A percentile compares a stretch with the other conserved stretches of the same genome.
phyloP scores from a whole-genome alignment of 1,284 basidiomycete species.

The Rhodotorula sp. region DNA sequence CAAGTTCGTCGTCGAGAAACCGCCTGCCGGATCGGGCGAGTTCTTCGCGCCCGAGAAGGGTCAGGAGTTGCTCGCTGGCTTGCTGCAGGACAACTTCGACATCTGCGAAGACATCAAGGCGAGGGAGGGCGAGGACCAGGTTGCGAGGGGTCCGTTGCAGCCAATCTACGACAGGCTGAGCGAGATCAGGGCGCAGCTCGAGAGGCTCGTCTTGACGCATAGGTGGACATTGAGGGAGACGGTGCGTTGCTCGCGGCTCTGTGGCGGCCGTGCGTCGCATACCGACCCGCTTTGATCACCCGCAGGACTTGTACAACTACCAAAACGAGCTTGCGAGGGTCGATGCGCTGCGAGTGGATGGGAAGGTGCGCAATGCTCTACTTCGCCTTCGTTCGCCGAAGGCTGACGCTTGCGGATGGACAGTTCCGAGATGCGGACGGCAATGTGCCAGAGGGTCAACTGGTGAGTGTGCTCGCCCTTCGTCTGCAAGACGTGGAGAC shows the following conservation, averaged over 20 bases:
- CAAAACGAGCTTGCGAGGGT: constrained; percentile 92
- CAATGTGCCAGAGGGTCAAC: constrained; percentile 84
- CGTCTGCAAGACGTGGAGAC: not conserved
- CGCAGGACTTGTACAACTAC: constrained; percentile 58
- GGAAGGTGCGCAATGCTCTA: constrained; percentile 57
- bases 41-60: constrained; percentile 34
- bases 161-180: constrained; percentile 91
- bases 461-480: constrained; percentile 58
- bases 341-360: constrained; percentile 91
- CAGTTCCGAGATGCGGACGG: constrained; percentile 88
- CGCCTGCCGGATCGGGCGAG: not conserved
- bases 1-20: constrained; percentile 27
- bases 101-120: constrained; percentile 95
- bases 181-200: constrained; percentile 80
- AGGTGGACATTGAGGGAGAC: constrained; percentile 97
- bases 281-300: not conserved
- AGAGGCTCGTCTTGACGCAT: constrained; percentile 87
- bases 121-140: constrained; percentile 86
- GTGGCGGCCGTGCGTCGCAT: not conserved
- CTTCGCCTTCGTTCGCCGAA: not conserved
- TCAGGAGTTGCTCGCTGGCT: constrained; percentile 59
- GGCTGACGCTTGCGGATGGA: not conserved
- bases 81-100: constrained; percentile 96
- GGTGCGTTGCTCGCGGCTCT: constrained; percentile 49
- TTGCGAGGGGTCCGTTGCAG: constrained; percentile 73